Evolutionary conservation across 2,329 filamentous ascomycete genomes (phyloP).

Genomic region (Diaporthe citrichinensis): DNA sequence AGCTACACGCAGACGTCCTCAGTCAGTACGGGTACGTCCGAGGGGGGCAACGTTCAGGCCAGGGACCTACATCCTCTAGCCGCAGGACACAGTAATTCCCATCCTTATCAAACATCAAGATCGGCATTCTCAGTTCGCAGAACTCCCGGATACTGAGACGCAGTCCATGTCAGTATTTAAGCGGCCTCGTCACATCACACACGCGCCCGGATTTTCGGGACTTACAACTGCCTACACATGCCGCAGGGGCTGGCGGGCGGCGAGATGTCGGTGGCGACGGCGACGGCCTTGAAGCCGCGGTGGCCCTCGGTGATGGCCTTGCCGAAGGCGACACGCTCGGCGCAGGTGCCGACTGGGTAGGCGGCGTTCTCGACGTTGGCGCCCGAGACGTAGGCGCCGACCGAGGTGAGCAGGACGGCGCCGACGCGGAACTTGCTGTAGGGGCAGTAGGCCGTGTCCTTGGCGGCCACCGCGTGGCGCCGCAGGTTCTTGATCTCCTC

Average conservation of each 20-base stretch:
- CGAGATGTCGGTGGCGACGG: conserved; percentile 84
- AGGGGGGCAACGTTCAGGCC: not conserved
- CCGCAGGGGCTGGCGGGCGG: conserved; percentile 86
- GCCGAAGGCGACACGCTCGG: conserved; percentile 90
- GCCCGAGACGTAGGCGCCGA: conserved; percentile 71
- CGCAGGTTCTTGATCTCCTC: conserved; percentile 77
- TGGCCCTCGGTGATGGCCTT: conserved; percentile 78
- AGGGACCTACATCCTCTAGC: conserved; percentile 72
- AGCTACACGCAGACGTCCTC: conserved; percentile 60
- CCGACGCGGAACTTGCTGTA: conserved; percentile 96
- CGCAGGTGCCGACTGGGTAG: conserved; percentile 96
- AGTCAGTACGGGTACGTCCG: not conserved
- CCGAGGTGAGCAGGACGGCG: conserved; percentile 76
- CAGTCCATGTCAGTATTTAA: conserved; percentile 34
- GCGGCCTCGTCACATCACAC: not conserved
- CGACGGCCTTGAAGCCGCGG: conserved; percentile 79
- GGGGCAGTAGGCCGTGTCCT: conserved; percentile 87
- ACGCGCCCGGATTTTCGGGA: not conserved
- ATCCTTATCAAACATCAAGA: conserved; percentile 94
- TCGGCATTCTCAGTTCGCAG: conserved; percentile 75
- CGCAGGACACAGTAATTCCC: conserved; percentile 79
- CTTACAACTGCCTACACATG: conserved; percentile 94
- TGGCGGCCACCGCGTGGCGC: conserved; percentile 76
- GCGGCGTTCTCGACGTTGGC: conserved; percentile 95
- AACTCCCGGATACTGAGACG: conserved; percentile 80